Conservation (phyloP, 192 early-diverging fungal genomes). For the Polychytrium aggregatum region DNA sequence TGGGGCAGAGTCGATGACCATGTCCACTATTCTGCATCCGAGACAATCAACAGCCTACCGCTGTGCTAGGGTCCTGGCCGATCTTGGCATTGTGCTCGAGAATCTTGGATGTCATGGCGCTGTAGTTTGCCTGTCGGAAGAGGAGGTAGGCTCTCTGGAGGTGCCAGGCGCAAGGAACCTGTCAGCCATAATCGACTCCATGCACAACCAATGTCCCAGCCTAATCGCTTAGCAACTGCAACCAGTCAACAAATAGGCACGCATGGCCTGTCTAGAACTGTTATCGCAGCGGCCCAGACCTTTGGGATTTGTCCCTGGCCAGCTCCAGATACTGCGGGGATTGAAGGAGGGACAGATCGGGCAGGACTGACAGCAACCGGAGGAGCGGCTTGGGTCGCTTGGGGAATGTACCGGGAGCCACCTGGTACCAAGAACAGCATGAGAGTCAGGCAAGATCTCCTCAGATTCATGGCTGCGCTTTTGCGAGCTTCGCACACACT, state of each 20-base stretch:
- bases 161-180: background rate
- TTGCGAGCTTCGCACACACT: background rate
- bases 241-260: conserved; percentile 4
- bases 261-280: conserved; percentile 6
- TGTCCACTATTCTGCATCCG: conserved; percentile 11
- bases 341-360: too few relatives aligned
- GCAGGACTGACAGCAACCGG: background rate
- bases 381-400: conserved; percentile 2
- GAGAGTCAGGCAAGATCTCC: too few relatives aligned
- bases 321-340: too few relatives aligned
- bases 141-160: conserved; percentile 30
- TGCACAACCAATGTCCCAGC: background rate
- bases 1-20: conserved; percentile 1
- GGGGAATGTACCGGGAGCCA: conserved; percentile 15
- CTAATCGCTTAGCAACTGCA: background rate
- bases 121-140: conserved; percentile 59
- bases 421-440: background rate
- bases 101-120: conserved; percentile 66
- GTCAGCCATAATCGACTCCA: background rate
- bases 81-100: conserved; percentile 54
- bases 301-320: too few relatives aligned
- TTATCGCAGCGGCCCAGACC: too few relatives aligned
- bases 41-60: conserved; percentile 5
- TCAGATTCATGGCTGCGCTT: background rate
- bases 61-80: conserved; percentile 9